These are phyloP conservation scores for Daldinia childiae DNA, from an alignment of 495 filamentous ascomycete species.

Conservation along the genomic window DNA sequence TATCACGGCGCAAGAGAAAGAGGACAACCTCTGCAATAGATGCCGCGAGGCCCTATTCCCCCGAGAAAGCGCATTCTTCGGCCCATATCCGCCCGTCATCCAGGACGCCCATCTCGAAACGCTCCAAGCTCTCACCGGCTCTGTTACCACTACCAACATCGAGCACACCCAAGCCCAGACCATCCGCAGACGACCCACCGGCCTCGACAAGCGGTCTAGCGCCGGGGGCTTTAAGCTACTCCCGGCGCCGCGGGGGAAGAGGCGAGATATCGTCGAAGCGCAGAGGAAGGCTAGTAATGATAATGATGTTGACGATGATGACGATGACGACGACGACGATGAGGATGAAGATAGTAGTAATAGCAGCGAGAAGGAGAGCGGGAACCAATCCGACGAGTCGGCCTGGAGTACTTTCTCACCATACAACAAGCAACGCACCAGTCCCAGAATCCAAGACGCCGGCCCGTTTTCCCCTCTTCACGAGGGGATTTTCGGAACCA, in stretches of 20 bases:
- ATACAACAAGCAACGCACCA: background rate
- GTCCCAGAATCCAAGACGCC: background rate
- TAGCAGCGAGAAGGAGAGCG: background rate
- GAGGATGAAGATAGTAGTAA: background rate
- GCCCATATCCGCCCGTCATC: background rate
- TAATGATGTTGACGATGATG: too few species aligned
- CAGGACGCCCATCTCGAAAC: background rate
- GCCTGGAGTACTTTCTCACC: background rate
- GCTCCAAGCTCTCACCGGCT: constrained; percentile 1
- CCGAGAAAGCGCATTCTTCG: constrained; percentile 38
- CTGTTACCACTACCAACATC: background rate
- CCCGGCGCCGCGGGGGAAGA: constrained; percentile 23
- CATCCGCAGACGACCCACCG: background rate
- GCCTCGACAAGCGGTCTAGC: background rate
- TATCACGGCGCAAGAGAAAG: background rate
- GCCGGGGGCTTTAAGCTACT: constrained; percentile 31
- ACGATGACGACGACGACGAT: too few species aligned
- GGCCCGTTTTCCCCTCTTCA: background rate
- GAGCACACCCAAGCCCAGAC: background rate
- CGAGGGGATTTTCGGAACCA: too few species aligned
- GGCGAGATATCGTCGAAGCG: background rate
- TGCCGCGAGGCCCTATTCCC: constrained; percentile 35
- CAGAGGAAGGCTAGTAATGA: background rate
- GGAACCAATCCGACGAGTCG: background rate
- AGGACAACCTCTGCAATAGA: constrained; percentile 36